Conservation (phyloP, 495 filamentous ascomycete genomes). For the Penicillium macrosclerotiorum region DNA sequence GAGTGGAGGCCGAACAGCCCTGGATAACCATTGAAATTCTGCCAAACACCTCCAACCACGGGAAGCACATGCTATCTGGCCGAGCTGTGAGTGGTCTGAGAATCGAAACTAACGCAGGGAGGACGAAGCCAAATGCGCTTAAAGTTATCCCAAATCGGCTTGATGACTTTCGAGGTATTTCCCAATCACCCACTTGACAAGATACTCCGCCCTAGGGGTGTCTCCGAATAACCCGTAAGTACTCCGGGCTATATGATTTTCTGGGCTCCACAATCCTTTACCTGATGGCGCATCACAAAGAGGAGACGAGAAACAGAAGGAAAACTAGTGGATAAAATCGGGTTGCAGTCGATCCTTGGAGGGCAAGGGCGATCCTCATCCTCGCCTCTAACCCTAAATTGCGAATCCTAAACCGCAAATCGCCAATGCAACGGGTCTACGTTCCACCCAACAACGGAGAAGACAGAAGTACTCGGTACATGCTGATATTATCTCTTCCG, state of each 20-base stretch:
- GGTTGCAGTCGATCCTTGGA: slow-evolving; percentile 2
- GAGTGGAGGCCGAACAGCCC: background rate
- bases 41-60: too few relatives aligned
- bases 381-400: background rate
- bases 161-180: background rate
- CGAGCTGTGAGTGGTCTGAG: slow-evolving; percentile 17
- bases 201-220: background rate
- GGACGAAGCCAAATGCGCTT: slow-evolving; percentile 24
- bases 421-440: too few relatives aligned
- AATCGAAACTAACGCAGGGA: slow-evolving; percentile 6
- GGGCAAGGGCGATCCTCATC: slow-evolving; percentile 1
- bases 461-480: background rate
- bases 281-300: too few relatives aligned
- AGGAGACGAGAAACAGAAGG: too few relatives aligned
- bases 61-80: slow-evolving; percentile 16
- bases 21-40: background rate
- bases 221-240: background rate
- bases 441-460: too few relatives aligned
- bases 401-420: too few relatives aligned
- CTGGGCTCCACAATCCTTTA: background rate
- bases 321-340: background rate
- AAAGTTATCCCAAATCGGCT: slow-evolving; percentile 18
- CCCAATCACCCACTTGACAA: background rate
- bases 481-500: too few relatives aligned
- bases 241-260: background rate